These are phyloP conservation scores for Entomortierella beljakovae DNA, from an alignment of 192 early-diverging fungal genomes.

Conservation along the genomic window DNA sequence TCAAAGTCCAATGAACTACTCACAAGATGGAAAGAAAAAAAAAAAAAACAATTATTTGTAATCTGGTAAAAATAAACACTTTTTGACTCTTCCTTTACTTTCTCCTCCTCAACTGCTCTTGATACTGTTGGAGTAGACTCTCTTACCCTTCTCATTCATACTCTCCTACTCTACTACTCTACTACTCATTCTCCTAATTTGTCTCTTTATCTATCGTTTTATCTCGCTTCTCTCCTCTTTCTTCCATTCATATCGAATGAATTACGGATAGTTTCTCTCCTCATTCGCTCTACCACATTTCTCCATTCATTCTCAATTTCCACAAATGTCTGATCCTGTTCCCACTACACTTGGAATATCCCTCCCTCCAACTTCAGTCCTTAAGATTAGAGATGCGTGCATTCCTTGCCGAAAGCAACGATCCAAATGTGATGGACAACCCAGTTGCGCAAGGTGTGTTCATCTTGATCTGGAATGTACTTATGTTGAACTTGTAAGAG, in stretches of 20 bases:
- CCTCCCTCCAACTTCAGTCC: conserved; percentile 46
- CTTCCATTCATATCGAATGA: not conserved
- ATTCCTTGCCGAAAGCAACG: conserved; percentile 52
- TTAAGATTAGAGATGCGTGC: conserved; percentile 53
- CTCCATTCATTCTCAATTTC: not conserved
- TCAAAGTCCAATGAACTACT: no score
- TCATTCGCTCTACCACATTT: not conserved
- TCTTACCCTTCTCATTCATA: no score
- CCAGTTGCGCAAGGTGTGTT: conserved; percentile 42
- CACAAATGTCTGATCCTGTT: conserved; percentile 38
- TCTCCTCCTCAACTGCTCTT: no score
- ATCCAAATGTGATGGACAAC: conserved; percentile 51
- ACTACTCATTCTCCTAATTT: not conserved
- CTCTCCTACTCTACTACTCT: not conserved
- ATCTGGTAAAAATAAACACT: no score
- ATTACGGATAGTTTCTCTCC: no score
- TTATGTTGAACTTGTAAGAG: conserved; percentile 49
- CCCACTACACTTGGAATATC: conserved; percentile 43
- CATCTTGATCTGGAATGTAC: conserved; percentile 54
- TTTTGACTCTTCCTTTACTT: no score
- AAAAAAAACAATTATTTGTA: no score
- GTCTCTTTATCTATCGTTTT: not conserved
- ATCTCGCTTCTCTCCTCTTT: not conserved
- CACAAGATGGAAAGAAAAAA: no score
- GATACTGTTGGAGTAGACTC: no score